Base-by-base conservation (phyloP, 805 yeast genomes). In the Saturnispora gosingensis region DNA sequence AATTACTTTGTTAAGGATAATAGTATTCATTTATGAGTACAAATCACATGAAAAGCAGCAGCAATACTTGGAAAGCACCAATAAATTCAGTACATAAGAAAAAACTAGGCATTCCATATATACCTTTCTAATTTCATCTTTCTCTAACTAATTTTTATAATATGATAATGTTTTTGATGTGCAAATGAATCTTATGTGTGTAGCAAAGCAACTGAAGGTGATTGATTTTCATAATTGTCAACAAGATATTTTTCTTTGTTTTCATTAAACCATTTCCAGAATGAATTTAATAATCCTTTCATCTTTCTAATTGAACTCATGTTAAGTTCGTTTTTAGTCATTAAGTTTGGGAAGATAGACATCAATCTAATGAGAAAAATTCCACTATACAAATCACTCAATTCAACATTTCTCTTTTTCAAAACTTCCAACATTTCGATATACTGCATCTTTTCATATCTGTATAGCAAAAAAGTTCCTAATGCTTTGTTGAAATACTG, bases 341-440 rank as follows among this genome's bases (percentile, higher is more conserved):
- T 75, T n/a, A 89, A 69, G 10, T 88, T 93, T 0, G 99, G 98
- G 43, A 93, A 67, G 1, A 86, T 73, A 15, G 87, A 83, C 56
- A 89, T 72, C 52, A 91, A 67, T 56, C 99, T 72, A 54, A 91
- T 67, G 36, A 93, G 69, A 66, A 90, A 97, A 59, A 87, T 90
- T 1, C 83, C 74, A 0, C 97, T 96, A 61, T 90, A 91, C 0
- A 83, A 63, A 2, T 75, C 72, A 53, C 76, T 64, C 38, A 59
- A 43, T 22, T 58, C 56, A 3, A 51, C 44, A 8, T 52, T 52
- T 4, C 49, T 50, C 32, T 50, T 56, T 30, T 57, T 51, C 49
- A 71, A 70, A 13, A 76, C 52, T 2, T 40, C 15, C 15, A 38
- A 7, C 24, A 83, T 59, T 30, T 80, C 76, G 49, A 81, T 71